Base-by-base conservation (phyloP, 805 yeast species). In the Starmerella sirachaensis region DNA sequence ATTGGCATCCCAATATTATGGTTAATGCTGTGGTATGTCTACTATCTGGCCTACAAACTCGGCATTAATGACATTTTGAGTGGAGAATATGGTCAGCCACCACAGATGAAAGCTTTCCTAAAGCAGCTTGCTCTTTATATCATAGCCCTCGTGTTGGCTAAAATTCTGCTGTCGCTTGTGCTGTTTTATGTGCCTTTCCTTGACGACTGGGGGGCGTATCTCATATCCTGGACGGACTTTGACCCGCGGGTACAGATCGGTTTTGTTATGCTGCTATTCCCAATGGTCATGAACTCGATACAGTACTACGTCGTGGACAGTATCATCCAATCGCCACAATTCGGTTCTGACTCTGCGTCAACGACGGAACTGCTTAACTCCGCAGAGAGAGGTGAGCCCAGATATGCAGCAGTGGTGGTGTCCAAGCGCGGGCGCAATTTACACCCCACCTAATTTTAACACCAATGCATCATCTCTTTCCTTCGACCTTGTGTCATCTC, bases 1-100 rank as follows among this genome's bases (percentile, higher is more conserved):
- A 68, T 86, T 6, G 98, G 98, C 0, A 88, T 88, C 2, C 93
- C 93, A 6, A 70, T 88, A 2, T 61, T 80, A 18, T 80, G 82
- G 74, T 57, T 58, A 6, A 58, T 64, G 18, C 64, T 86, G 20
- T 50, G 48, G 48, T 47, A 48, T 38, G 45, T 48, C 14, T 69
- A 69, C 41, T 59, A 57, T 12, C 37, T 64, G 2, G 70, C 72
- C 16, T 63, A 62, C 45, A 52, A 51, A 22, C 48, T 68, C 3
- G 66, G 72, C 17, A 59, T 70, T 22, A 47, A 43, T 12, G 65
- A 61, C 26, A 59, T 60, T 20, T 43, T 55, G 30, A 68, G 76
- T 5, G 78, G 78, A n/a, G 68, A 71, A 46, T 76, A 75, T 56
- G 88, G 88, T 2, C 53, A 63, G 8, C 79, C 80, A 6, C 81